Evolutionary conservation across 441 rosid species (phyloP).

Genomic region (Erysimum pusillum): DNA sequence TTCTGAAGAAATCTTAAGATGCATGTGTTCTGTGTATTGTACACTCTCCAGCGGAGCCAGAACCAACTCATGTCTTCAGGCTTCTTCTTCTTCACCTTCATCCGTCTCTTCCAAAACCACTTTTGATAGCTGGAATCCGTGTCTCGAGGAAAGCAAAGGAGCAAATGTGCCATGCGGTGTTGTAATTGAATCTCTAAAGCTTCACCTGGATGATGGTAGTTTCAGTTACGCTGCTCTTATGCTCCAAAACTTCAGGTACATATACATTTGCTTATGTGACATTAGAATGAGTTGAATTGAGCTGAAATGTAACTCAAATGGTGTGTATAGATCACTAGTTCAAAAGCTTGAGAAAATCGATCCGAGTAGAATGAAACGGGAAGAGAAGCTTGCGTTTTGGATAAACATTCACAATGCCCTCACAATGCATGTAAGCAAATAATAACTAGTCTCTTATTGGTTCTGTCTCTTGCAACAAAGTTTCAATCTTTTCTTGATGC

Average conservation of each 20-base stretch:
- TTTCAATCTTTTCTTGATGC: neutral
- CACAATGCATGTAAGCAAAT: slow-evolving; percentile 74
- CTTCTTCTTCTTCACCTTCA: slow-evolving; percentile 68
- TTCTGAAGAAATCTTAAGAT: slow-evolving; percentile 78
- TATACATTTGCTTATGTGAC: slow-evolving; percentile 19
- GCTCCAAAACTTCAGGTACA: slow-evolving; percentile 82
- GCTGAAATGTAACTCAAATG: neutral
- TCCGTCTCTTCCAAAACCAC: slow-evolving; percentile 74
- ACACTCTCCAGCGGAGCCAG: slow-evolving; percentile 57
- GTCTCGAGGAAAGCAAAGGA: slow-evolving; percentile 53
- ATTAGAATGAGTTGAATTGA: neutral
- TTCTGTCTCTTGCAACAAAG: slow-evolving; percentile 9
- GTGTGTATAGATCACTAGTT: slow-evolving; percentile 64
- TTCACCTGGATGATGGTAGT: slow-evolving; percentile 63
- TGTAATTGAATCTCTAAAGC: slow-evolving; percentile 67
- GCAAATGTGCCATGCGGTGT: slow-evolving; percentile 51
- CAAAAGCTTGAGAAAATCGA: slow-evolving; percentile 80
- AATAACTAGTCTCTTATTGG: slow-evolving; percentile 6
- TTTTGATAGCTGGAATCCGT: slow-evolving; percentile 61
- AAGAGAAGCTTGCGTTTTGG: slow-evolving; percentile 87
- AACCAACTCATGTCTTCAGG: slow-evolving; percentile 45
- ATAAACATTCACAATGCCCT: slow-evolving; percentile 83
- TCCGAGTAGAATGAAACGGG: slow-evolving; percentile 77
- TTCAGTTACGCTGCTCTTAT: slow-evolving; percentile 66
- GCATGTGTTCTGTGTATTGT: slow-evolving; percentile 82